Evolutionary conservation across 2,329 filamentous ascomycete genomes (phyloP).

Genomic region (Talaromyces amestolkiae): DNA sequence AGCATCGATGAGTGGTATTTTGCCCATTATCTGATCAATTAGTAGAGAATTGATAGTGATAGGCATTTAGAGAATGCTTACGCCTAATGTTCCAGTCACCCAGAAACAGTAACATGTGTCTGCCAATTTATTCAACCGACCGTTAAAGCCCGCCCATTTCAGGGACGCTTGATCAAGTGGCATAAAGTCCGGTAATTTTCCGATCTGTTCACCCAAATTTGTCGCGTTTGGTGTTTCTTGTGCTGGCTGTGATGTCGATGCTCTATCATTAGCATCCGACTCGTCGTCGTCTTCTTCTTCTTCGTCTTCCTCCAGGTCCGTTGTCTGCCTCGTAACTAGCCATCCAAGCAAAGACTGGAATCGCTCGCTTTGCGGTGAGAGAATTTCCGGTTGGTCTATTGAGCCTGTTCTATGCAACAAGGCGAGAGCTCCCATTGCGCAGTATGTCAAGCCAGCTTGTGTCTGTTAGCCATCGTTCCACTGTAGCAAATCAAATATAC

Average conservation of each 20-base stretch:
- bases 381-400: conserved; percentile 22
- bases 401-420: conserved; percentile 64
- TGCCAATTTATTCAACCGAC: conserved; percentile 82
- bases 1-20: conserved; percentile 57
- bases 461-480: neutral
- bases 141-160: conserved; percentile 75
- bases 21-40: conserved; percentile 54
- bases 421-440: conserved; percentile 72
- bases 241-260: neutral
- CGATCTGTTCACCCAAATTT: conserved; percentile 27
- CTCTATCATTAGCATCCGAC: conserved; percentile 19
- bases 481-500: conserved; percentile 22
- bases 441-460: conserved; percentile 84
- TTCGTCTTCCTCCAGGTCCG: conserved; percentile 50
- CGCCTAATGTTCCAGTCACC: conserved; percentile 66
- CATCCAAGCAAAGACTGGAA: conserved; percentile 50
- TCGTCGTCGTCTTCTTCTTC: conserved; percentile 45
- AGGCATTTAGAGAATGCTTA: conserved; percentile 27
- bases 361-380: conserved; percentile 30
- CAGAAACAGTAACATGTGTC: conserved; percentile 98
- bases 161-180: conserved; percentile 32
- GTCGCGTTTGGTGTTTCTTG: conserved; percentile 18
- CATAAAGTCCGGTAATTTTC: conserved; percentile 28
- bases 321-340: conserved; percentile 64
- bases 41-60: neutral